Conservation (phyloP, 2,329 filamentous ascomycete genomes). For the Pestalotiopsis sp. region DNA sequence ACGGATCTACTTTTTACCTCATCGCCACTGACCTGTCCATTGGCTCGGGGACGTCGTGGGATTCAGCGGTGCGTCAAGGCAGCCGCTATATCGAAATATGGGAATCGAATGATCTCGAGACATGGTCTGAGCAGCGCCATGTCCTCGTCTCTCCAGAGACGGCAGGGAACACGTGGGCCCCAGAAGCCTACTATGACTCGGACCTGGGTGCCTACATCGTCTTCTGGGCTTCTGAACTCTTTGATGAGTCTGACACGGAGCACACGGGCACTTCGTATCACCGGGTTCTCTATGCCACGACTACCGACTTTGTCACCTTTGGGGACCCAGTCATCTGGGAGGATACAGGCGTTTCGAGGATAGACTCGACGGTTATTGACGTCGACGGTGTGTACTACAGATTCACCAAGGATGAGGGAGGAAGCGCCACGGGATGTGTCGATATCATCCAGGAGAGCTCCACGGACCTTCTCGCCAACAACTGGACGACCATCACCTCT, state of each 20-base stretch:
- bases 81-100: constrained; percentile 56
- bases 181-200: constrained; percentile 52
- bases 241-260: constrained; percentile 39
- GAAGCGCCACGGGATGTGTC: constrained; percentile 48
- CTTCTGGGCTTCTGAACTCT: constrained; percentile 52
- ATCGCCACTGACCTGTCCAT: constrained; percentile 57
- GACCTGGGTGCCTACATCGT: constrained; percentile 44
- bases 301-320: constrained; percentile 53
- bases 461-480: constrained; percentile 39
- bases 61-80: constrained; percentile 46
- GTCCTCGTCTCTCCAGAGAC: constrained; percentile 49
- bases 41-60: constrained; percentile 56
- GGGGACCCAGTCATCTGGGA: constrained; percentile 52
- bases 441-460: constrained; percentile 59
- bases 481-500: constrained; percentile 46
- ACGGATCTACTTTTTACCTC: constrained; percentile 54
- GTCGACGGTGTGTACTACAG: constrained; percentile 47
- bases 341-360: constrained; percentile 52
- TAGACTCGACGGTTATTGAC: constrained; percentile 54
- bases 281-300: constrained; percentile 55
- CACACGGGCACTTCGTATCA: constrained; percentile 49
- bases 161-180: constrained; percentile 58
- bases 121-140: constrained; percentile 54
- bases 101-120: constrained; percentile 52
- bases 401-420: constrained; percentile 58